Evolutionary conservation across 208 protist species (phyloP).

Genomic region (Trypanosoma platydactyli): DNA sequence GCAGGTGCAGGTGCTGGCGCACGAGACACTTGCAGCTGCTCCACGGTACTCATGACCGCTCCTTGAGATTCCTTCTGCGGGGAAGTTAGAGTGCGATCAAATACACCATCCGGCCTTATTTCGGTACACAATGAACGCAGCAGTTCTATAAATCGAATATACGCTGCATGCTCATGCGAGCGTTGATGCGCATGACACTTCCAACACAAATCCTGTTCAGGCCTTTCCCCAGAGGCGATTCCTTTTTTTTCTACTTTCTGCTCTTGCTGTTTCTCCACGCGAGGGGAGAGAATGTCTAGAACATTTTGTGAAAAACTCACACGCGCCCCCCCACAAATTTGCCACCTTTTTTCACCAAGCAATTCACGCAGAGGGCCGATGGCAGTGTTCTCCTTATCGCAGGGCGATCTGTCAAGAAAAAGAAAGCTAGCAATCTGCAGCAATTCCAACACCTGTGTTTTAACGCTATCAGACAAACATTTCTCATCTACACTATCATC

Average conservation of each 20-base stretch:
- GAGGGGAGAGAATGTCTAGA: slow-evolving; percentile 18
- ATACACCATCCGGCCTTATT: not conserved
- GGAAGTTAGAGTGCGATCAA: not conserved
- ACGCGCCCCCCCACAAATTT: not conserved
- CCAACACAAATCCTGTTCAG: slow-evolving; percentile 22
- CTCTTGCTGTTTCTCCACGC: not conserved
- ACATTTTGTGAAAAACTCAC: slow-evolving; percentile 15
- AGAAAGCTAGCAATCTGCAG: slow-evolving; percentile 12
- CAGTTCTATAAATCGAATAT: slow-evolving; percentile 16
- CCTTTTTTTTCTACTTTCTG: not conserved
- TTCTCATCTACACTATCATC: too few relatives aligned
- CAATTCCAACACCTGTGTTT: slow-evolving; percentile 6
- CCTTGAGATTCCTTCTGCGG: not conserved
- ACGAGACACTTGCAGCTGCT: not conserved
- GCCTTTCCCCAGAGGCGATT: not conserved
- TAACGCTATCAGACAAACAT: not conserved
- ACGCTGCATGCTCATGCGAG: slow-evolving; percentile 4
- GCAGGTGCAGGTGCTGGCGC: not conserved
- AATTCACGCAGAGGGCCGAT: not conserved
- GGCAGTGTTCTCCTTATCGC: not conserved
- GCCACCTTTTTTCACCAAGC: not conserved
- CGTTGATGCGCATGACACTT: slow-evolving; percentile 10
- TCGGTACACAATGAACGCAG: slow-evolving; percentile 10
- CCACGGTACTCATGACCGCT: not conserved
- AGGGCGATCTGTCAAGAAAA: not conserved